Percentiles rank a stretch among this genome's conserved stretches.
These are phyloP conservation scores for Venturiaceae sp. DNA, from an alignment of 2,329 filamentous ascomycete species.

Conservation along the genomic window DNA sequence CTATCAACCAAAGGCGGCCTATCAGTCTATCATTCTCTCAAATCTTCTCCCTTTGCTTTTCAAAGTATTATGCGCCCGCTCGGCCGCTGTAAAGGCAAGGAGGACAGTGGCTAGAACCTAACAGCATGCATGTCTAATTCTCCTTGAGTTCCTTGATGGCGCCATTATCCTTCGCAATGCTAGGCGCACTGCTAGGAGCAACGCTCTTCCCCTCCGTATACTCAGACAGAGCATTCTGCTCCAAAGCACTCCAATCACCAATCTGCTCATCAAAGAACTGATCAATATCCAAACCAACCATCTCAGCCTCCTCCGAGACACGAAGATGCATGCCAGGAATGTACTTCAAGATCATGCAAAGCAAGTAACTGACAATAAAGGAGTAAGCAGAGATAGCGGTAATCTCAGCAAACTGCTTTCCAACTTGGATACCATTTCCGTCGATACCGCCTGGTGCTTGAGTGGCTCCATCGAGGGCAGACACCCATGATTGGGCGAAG, in stretches of 20 bases:
- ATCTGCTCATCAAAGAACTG: constrained; percentile 50
- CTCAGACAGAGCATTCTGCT: constrained; percentile 10
- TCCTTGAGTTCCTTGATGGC: not conserved
- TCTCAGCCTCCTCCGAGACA: constrained; percentile 45
- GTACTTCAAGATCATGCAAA: constrained; percentile 43
- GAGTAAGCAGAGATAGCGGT: constrained; percentile 43
- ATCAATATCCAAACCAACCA: constrained; percentile 43
- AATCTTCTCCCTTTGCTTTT: too few species aligned
- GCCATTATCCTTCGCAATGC: not conserved
- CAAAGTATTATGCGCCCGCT: too few species aligned
- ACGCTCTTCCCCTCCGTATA: not conserved
- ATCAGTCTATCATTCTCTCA: too few species aligned
- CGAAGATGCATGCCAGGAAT: constrained; percentile 45
- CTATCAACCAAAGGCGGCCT: too few species aligned
- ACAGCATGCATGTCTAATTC: too few species aligned
- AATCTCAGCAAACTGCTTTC: constrained; percentile 47
- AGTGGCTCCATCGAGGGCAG: constrained; percentile 40
- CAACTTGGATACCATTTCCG: constrained; percentile 45
- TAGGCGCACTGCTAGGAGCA: not conserved
- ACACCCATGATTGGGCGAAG: constrained; percentile 41
- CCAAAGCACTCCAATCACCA: constrained; percentile 36
- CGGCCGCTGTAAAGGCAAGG: too few species aligned
- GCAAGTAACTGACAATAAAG: constrained; percentile 41
- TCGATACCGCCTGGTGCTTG: constrained; percentile 42
- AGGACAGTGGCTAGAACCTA: too few species aligned